These are phyloP conservation scores for Penicillium fimorum DNA, from an alignment of 495 filamentous ascomycete species.

Conservation along the genomic window DNA sequence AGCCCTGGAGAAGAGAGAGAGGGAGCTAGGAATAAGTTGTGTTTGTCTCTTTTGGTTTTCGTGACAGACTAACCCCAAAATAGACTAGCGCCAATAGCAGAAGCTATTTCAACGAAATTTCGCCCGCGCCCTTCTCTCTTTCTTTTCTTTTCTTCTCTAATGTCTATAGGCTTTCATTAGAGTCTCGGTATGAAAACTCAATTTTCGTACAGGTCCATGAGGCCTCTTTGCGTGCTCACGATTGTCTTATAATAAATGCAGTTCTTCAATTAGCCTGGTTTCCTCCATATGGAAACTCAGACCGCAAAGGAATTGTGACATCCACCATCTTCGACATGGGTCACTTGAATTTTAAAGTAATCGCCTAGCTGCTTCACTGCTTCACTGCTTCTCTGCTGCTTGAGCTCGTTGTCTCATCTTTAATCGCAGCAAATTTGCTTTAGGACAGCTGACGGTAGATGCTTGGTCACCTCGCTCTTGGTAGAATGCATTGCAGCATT, in stretches of 20 bases:
- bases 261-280: conserved; percentile 68
- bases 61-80: conserved; percentile 28
- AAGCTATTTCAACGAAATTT: conserved; percentile 30
- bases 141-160: conserved; percentile 62
- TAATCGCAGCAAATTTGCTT: conserved; percentile 69
- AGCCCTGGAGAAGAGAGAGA: neutral
- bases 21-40: conserved; percentile 21
- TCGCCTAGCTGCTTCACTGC: neutral
- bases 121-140: conserved; percentile 38
- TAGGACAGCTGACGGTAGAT: conserved; percentile 79
- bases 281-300: conserved; percentile 53
- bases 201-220: conserved; percentile 90
- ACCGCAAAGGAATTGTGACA: conserved; percentile 53
- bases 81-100: conserved; percentile 32
- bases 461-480: conserved; percentile 73
- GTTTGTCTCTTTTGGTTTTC: conserved; percentile 40
- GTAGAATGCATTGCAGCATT: conserved; percentile 93
- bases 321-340: conserved; percentile 13
- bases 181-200: conserved; percentile 98
- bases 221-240: conserved; percentile 96
- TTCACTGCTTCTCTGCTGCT: conserved; percentile 22
- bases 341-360: conserved; percentile 9
- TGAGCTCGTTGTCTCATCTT: conserved; percentile 82
- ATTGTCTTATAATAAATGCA: conserved; percentile 86
- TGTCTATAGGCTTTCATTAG: conserved; percentile 98